These are phyloP conservation scores for Penstemon davidsonii DNA, from an alignment of 257 asterid genomes.

Conservation along the genomic window DNA sequence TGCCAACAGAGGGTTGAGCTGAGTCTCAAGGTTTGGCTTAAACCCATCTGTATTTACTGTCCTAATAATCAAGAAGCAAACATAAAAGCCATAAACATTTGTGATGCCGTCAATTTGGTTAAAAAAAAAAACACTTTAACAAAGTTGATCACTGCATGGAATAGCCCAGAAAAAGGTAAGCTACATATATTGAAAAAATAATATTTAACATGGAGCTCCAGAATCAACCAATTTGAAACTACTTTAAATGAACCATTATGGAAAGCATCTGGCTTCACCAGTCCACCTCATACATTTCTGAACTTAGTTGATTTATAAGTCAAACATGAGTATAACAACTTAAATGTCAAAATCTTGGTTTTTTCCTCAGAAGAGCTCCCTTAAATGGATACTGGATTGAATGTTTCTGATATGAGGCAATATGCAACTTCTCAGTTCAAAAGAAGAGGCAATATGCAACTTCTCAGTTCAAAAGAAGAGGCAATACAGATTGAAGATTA, in stretches of 20 bases:
- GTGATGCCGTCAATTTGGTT: slow-evolving; percentile 17
- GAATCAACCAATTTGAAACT: slow-evolving; percentile 22
- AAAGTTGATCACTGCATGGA: slow-evolving; percentile 10
- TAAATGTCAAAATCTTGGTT: too few relatives aligned
- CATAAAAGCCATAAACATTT: slow-evolving; percentile 34
- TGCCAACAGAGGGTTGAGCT: slow-evolving; percentile 84
- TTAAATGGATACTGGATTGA: neutral
- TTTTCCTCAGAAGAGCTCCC: too few relatives aligned
- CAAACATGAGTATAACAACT: too few relatives aligned
- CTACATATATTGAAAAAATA: slow-evolving; percentile 3
- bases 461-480: slow-evolving; percentile 11
- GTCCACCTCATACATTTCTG: neutral
- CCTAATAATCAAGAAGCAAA: slow-evolving; percentile 52
- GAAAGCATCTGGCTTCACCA: slow-evolving; percentile 17
- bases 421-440: slow-evolving; percentile 8
- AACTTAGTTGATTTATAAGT: too few relatives aligned
- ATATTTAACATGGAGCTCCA: neutral
- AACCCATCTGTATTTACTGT: slow-evolving; percentile 94
- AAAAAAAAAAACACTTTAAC: slow-evolving; percentile 8
- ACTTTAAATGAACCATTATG: slow-evolving; percentile 2
- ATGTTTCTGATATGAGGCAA: neutral
- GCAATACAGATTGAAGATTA: neutral
- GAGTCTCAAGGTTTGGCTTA: slow-evolving; percentile 96
- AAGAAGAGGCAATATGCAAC: slow-evolving; percentile 13
- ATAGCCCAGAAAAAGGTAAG: slow-evolving; percentile 14